Evolutionary conservation across 345 rosid genomes (phyloP).

Genomic region (Excoecaria agallocha): DNA sequence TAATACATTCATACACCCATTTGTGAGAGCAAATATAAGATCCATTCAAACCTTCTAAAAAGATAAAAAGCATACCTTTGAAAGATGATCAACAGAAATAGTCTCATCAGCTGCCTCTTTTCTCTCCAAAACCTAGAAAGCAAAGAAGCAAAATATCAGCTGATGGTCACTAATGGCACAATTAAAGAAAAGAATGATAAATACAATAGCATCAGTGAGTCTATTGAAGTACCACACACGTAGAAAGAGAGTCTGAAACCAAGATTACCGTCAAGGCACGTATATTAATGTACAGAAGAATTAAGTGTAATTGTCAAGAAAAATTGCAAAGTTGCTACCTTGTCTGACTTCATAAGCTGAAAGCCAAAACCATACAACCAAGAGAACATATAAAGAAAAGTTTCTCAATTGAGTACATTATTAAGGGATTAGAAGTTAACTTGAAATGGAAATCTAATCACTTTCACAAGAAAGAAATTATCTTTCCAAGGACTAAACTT

Average conservation of each 20-base stretch:
- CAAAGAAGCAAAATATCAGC: slow-evolving; percentile 10
- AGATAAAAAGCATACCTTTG: slow-evolving; percentile 39
- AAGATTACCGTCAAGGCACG: not conserved
- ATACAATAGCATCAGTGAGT: not conserved
- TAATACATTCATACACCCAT: not conserved
- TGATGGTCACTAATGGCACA: not conserved
- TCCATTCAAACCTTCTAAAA: not conserved
- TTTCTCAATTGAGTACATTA: not conserved
- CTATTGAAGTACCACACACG: not conserved
- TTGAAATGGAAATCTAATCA: not conserved
- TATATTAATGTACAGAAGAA: too few species aligned
- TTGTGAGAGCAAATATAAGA: not conserved
- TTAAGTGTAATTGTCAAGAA: too few species aligned
- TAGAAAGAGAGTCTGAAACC: not conserved
- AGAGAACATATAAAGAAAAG: not conserved
- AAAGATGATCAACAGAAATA: slow-evolving; percentile 62
- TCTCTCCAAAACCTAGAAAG: slow-evolving; percentile 66
- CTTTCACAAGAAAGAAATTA: not conserved
- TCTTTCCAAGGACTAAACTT: not conserved
- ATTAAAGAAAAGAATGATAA: not conserved
- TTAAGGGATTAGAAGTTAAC: not conserved
- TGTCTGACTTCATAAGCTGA: not conserved
- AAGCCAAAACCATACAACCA: not conserved
- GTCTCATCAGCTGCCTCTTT: slow-evolving; percentile 39
- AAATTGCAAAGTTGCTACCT: not conserved